Evolutionary conservation across 2,329 filamentous ascomycete species (phyloP), one percentile per base, ranked within the genome.

Genomic region (Lasiodiplodia theobromae): DNA sequence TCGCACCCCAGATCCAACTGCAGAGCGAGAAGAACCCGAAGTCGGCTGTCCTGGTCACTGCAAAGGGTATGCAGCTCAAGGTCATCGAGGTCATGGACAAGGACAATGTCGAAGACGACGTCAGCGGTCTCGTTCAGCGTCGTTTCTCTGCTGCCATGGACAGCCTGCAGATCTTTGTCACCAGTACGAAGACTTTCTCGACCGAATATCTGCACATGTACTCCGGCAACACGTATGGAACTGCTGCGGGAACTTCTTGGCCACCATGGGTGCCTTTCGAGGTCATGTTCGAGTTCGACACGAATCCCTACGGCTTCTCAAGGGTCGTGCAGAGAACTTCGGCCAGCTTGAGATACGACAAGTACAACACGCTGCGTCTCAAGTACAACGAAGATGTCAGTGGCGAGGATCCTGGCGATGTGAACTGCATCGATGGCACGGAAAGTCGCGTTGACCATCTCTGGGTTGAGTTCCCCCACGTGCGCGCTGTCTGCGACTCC

Each of bases 21-120:
- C 95, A 99, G 77, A 98, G 96, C 78, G 96, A 99, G 77, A 98
- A 97, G 85, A 98, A 99, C 79, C 91, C 91, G 70, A 97, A 97
- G 79, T 92, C 97, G 69, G 96, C 96, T n/a, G 92, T 97, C 5
- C 85, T 99, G n/a, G 90, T 98, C 57, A 96, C 95, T 3, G 94
- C 94, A 34, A 98, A 98, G 80, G 93, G 94, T 66, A 99, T 99
- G 94, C 94, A 98, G 79, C 88, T 98, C 68, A 98, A 98, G 82
- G 92, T 99, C 12, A 88, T 99, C 23, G 95, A 97, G 72, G 95
- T 99, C 74, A 97, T 98, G 92, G 96, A 99, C 81, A 97, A 97
- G 80, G 91, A 94, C 74, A 88, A 96, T 70, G 88, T 98, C 68
- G 94, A 90, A 58, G 96, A 99, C 77, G 91, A 92, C 73, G 94